Conservation (phyloP, 2,329 filamentous ascomycete species). For the Shiraia sp. region DNA sequence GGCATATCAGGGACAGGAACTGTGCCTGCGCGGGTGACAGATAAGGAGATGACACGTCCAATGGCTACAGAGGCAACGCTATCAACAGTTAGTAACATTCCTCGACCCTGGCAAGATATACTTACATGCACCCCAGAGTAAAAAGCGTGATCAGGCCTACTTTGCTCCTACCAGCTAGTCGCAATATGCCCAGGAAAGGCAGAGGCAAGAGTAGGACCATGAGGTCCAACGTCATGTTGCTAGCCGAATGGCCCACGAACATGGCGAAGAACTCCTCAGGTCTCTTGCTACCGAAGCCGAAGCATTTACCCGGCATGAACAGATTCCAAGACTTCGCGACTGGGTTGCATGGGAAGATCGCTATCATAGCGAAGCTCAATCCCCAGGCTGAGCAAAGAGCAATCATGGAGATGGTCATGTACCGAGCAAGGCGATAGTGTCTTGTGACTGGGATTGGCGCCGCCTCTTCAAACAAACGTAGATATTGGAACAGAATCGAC, state of each 20-base stretch:
- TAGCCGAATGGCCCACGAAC: slow-evolving; percentile 34
- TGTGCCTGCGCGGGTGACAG: slow-evolving; percentile 35
- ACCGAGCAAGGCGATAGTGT: slow-evolving; percentile 18
- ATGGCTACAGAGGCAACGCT: slow-evolving; percentile 36
- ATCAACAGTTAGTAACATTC: slow-evolving; percentile 4
- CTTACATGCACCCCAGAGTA: slow-evolving; percentile 40
- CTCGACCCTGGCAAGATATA: not conserved
- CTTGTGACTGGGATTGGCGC: slow-evolving; percentile 10
- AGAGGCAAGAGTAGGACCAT: slow-evolving; percentile 35
- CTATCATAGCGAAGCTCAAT: slow-evolving; percentile 31
- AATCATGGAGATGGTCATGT: slow-evolving; percentile 24
- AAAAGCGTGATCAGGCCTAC: slow-evolving; percentile 37
- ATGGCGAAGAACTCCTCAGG: slow-evolving; percentile 30
- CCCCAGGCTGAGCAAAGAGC: slow-evolving; percentile 34
- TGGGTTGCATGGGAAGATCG: slow-evolving; percentile 36
- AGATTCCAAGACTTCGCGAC: slow-evolving; percentile 38
- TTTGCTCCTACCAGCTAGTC: slow-evolving; percentile 34
- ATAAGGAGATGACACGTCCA: slow-evolving; percentile 34
- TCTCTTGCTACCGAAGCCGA: slow-evolving; percentile 42
- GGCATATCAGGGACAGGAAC: slow-evolving; percentile 36
- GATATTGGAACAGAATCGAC: slow-evolving; percentile 43
- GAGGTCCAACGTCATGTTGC: slow-evolving; percentile 40
- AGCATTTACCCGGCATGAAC: slow-evolving; percentile 25
- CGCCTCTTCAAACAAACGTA: slow-evolving; percentile 38
- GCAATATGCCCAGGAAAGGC: slow-evolving; percentile 35